Percentiles rank a stretch among this genome's conserved stretches.
phyloP scores from a whole-genome alignment of 768 basidiomycete species.

The Gymnopilus dilepis region DNA sequence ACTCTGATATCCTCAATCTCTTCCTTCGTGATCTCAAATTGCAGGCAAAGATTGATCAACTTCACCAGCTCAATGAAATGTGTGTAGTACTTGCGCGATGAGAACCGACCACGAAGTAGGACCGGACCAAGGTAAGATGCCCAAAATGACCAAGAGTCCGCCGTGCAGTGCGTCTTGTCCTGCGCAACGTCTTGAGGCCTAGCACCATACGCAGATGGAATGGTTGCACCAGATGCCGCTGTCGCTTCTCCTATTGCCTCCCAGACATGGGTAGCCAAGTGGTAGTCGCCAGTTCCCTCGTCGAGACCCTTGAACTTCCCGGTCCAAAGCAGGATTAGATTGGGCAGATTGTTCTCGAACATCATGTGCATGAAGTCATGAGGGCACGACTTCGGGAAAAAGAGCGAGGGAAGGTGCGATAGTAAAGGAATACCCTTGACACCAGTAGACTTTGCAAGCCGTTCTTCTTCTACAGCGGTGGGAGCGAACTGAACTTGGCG shows the following conservation, averaged over 20 bases:
- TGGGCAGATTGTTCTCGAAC: conserved; percentile 42
- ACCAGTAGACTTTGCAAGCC: conserved; percentile 26
- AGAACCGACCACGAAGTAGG: conserved; percentile 28
- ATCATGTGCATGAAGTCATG: conserved; percentile 56
- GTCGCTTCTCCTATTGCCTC: conserved; percentile 20
- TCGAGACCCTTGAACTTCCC: conserved; percentile 45
- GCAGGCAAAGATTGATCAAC: conserved; percentile 37
- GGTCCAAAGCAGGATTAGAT: conserved; percentile 44
- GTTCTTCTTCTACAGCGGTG: not conserved
- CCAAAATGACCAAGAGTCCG: conserved; percentile 30
- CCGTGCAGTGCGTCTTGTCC: conserved; percentile 28
- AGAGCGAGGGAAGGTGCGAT: conserved; percentile 34
- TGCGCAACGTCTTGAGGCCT: conserved; percentile 31
- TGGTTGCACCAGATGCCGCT: conserved; percentile 25
- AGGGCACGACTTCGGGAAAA: conserved; percentile 44
- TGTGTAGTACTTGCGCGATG: conserved; percentile 34
- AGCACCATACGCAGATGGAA: conserved; percentile 34
- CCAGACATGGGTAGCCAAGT: conserved; percentile 15
- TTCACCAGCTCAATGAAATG: conserved; percentile 43
- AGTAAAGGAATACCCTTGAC: conserved; percentile 43
- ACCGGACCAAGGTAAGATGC: conserved; percentile 30
- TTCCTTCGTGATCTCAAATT: conserved; percentile 30
- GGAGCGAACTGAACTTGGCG: not conserved
- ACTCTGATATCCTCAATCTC: conserved; percentile 29
- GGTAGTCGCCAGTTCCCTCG: conserved; percentile 31